Evolutionary conservation across 208 protist species (phyloP), one percentile per base, ranked within the genome.

Genomic region (Wallacemonas sp.): DNA sequence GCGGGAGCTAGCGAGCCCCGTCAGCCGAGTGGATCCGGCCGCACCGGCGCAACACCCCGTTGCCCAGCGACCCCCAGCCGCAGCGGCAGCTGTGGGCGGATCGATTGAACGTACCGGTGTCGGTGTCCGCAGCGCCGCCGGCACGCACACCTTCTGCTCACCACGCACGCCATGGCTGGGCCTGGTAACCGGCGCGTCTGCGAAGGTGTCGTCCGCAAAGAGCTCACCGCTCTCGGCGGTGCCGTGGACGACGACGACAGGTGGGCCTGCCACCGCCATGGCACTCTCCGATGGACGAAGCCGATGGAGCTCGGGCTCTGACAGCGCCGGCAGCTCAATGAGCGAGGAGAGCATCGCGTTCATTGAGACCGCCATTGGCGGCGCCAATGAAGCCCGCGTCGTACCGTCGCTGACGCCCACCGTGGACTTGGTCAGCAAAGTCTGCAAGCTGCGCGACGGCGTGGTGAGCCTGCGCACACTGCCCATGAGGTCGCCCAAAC

Each of bases 111-210:
- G n/a, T n/a, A n/a, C n/a, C n/a, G n/a, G n/a, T n/a, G n/a, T n/a
- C n/a, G n/a, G n/a, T n/a, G n/a, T n/a, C n/a, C n/a, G n/a, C n/a
- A n/a, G 32, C 36, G 50, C 5, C 50, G 13, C 15, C n/a, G 50
- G 6, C 50, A 6, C 30, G 24, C 4, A 32, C 9, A 0, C 30
- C 5, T 19, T 38, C 50, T 34, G 50, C 30, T 41, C 50, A 27
- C 50, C 50, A 57, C 50, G 50, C 50, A 57, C 50, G 30, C 50
- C 50, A 13, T 57, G 50, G 50, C 21, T 57, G 2, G 50, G 45
- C 22, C 19, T 32, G 8, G 45, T 17, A n/a, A 30, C 45, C 6
- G 24, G 3, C 3, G 4, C 10, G 5, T 9, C 10, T 19, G 39
- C 39, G 10, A 45, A 9, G 3, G 39, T n/a, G n/a, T n/a, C 39